These are phyloP conservation scores for Cladophialophora exuberans DNA, from an alignment of 2,329 filamentous ascomycete species.

Conservation along the genomic window DNA sequence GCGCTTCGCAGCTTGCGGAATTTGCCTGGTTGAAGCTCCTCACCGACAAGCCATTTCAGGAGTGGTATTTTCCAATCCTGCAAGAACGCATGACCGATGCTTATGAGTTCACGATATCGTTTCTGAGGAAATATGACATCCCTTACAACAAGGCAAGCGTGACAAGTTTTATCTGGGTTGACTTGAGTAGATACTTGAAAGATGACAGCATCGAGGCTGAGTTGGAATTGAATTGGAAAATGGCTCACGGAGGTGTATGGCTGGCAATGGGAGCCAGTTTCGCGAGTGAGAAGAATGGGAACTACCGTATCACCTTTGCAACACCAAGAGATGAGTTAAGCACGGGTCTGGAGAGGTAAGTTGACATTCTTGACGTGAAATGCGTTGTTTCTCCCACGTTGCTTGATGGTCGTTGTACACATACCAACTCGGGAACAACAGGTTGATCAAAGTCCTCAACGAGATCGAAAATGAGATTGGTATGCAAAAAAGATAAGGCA, in stretches of 20 bases:
- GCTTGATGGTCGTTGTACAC: background rate
- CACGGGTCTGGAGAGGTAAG: constrained; percentile 25
- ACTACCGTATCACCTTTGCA: constrained; percentile 29
- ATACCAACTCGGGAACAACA: background rate
- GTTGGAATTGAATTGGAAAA: constrained; percentile 24
- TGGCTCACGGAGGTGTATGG: constrained; percentile 27
- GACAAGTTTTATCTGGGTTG: constrained; percentile 29
- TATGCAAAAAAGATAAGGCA: background rate
- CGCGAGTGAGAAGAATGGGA: constrained; percentile 25
- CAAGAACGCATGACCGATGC: constrained; percentile 23
- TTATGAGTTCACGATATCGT: constrained; percentile 23
- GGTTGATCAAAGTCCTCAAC: constrained; percentile 18
- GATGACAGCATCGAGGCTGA: constrained; percentile 22
- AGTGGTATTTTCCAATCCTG: constrained; percentile 25
- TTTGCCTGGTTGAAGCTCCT: constrained; percentile 30
- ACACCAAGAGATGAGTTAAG: constrained; percentile 25
- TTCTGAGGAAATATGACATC: constrained; percentile 18
- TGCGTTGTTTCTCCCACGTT: background rate
- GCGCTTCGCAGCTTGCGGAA: constrained; percentile 51
- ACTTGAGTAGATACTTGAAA: constrained; percentile 22
- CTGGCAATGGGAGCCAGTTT: constrained; percentile 26
- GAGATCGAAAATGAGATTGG: constrained; percentile 7
- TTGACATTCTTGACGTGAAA: background rate
- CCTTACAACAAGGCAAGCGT: constrained; percentile 25
- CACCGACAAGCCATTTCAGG: constrained; percentile 20